A percentile compares a stretch with the other conserved stretches of the same genome.
These are phyloP conservation scores for Adiantum capillusveneris DNA, from an alignment of 75 land plant genomes.

Conservation along the genomic window DNA sequence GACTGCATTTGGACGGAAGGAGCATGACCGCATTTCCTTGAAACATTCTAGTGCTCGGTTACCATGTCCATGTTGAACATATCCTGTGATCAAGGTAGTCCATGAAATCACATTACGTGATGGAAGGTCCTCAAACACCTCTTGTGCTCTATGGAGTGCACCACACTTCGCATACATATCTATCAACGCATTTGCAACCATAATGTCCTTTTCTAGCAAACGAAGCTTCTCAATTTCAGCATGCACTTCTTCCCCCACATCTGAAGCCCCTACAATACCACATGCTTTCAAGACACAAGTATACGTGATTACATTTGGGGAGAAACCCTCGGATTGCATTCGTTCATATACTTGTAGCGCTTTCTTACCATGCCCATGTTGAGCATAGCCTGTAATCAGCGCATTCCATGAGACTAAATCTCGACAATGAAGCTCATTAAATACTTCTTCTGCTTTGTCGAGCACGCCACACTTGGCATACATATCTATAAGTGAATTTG, in stretches of 20 bases:
- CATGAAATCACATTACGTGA: conserved; percentile 33
- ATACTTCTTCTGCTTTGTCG: conserved; percentile 28
- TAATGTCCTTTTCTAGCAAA: too few species aligned
- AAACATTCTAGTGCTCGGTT: too few species aligned
- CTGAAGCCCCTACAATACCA: too few species aligned
- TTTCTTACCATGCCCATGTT: conserved; percentile 22
- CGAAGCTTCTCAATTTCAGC: too few species aligned
- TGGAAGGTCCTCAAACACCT: conserved; percentile 26
- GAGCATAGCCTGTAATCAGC: conserved; percentile 39
- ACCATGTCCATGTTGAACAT: too few species aligned
- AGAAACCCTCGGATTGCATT: conserved; percentile 25
- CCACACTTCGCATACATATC: conserved; percentile 53
- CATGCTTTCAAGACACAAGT: conserved; percentile 13
- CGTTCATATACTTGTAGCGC: conserved; percentile 26
- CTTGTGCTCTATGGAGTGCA: conserved; percentile 14
- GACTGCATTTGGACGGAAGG: too few species aligned
- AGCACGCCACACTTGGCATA: conserved; percentile 34
- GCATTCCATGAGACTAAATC: conserved; percentile 43
- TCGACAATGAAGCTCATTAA: conserved; percentile 19
- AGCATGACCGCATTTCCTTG: too few species aligned
- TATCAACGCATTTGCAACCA: conserved; percentile 14
- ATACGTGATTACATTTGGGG: conserved; percentile 23
- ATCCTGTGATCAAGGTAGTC: conserved; percentile 47
- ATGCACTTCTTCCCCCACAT: too few species aligned
- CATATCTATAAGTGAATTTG: conserved; percentile 36